Evolutionary conservation across 2,329 filamentous ascomycete species (phyloP).

Genomic region (Monosporascus sp.): DNA sequence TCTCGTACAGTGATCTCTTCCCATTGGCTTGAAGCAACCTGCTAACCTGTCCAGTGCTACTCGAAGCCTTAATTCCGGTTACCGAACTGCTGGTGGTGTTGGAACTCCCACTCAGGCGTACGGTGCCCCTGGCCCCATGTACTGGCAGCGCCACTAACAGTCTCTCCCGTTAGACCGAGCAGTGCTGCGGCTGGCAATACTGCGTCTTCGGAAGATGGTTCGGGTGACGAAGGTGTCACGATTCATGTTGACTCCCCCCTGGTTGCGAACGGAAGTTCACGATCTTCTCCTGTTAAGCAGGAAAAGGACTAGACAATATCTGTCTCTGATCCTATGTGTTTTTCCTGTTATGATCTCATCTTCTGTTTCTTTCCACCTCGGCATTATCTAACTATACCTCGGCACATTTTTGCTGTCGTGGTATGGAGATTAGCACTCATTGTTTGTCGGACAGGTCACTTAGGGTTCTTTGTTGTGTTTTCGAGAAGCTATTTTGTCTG

Average conservation of each 20-base stretch:
- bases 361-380: conserved; percentile 22
- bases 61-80: neutral
- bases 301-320: conserved; percentile 30
- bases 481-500: neutral
- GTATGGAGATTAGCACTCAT: neutral
- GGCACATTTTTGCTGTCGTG: neutral
- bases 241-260: conserved; percentile 46
- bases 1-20: conserved; percentile 13
- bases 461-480: neutral
- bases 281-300: conserved; percentile 45
- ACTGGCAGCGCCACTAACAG: conserved; percentile 21
- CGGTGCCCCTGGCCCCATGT: conserved; percentile 10
- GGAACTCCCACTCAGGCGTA: conserved; percentile 1
- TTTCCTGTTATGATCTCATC: conserved; percentile 22
- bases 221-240: conserved; percentile 50
- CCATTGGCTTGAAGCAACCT: neutral
- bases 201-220: conserved; percentile 40
- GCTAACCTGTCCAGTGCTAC: conserved; percentile 9
- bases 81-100: neutral
- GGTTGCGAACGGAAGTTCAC: conserved; percentile 38
- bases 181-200: conserved; percentile 34
- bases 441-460: neutral
- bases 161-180: conserved; percentile 37
- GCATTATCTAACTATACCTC: conserved; percentile 2
- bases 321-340: conserved; percentile 16